Conservation (phyloP, 441 rosid species). For the Populus hybrid region DNA sequence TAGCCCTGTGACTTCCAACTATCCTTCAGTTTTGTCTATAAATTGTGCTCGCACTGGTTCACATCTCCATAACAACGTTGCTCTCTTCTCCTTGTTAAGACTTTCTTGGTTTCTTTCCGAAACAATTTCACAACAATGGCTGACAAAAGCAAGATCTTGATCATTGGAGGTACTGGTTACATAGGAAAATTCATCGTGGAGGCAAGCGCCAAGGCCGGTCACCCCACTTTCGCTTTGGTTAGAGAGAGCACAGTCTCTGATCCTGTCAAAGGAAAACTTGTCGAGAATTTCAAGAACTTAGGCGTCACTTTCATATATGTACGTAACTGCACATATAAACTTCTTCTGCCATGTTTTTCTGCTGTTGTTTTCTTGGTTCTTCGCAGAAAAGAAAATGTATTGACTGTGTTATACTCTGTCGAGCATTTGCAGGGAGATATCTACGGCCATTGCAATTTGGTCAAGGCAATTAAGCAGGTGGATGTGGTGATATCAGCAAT, state of each 20-base stretch:
- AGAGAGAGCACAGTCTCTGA: conserved; percentile 35
- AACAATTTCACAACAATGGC: conserved; percentile 27
- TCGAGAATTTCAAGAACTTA: conserved; percentile 29
- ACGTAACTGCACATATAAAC: neutral
- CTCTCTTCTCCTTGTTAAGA: neutral
- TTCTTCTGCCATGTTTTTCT: neutral
- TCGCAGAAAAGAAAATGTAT: neutral
- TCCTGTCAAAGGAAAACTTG: conserved; percentile 24
- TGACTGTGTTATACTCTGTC: neutral
- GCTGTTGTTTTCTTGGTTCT: neutral
- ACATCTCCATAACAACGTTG: neutral
- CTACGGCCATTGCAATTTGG: conserved; percentile 32
- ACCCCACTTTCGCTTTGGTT: conserved; percentile 41
- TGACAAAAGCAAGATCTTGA: conserved; percentile 38
- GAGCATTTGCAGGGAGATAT: conserved; percentile 41
- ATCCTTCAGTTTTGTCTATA: neutral
- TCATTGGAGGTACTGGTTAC: conserved; percentile 49
- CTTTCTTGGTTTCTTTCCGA: neutral
- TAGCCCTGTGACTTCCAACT: no score
- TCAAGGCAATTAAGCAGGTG: conserved; percentile 39
- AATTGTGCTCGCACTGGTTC: neutral
- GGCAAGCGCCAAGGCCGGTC: conserved; percentile 42
- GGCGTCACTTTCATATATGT: conserved; percentile 34
- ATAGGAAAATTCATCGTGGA: conserved; percentile 45
- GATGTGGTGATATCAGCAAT: conserved; percentile 49